Conservation (phyloP, 257 asterid genomes). For the Galeopsis tetrahit region DNA sequence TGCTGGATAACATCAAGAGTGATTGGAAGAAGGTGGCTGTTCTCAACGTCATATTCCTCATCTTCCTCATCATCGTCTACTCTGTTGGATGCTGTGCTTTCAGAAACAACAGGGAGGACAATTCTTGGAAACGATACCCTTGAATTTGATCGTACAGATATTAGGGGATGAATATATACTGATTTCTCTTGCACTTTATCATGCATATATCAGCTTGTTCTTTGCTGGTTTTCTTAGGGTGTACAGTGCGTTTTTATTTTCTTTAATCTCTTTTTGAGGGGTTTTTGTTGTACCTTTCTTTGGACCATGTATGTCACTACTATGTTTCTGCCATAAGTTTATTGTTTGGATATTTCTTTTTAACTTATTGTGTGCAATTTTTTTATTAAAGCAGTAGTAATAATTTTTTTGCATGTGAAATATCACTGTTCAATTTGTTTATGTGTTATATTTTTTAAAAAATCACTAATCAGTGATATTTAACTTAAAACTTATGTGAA, state of each 20-base stretch:
- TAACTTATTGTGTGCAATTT: not conserved
- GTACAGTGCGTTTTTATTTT: constrained; percentile 32
- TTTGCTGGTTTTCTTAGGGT: constrained; percentile 36
- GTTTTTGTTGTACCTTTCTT: not conserved
- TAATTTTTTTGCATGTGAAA: too few species aligned
- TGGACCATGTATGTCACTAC: constrained; percentile 26
- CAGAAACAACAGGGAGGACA: constrained; percentile 84
- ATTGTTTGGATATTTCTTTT: constrained; percentile 10
- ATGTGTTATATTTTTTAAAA: too few species aligned
- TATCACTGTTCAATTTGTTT: too few species aligned
- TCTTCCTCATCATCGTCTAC: constrained; percentile 82
- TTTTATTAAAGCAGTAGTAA: too few species aligned
- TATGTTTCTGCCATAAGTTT: constrained; percentile 10
- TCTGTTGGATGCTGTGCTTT: constrained; percentile 77
- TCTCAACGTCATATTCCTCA: constrained; percentile 66
- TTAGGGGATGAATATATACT: constrained; percentile 23
- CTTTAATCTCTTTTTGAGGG: not conserved
- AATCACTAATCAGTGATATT: too few species aligned
- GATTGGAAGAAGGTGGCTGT: constrained; percentile 85
- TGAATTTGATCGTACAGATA: constrained; percentile 34
- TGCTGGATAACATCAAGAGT: constrained; percentile 81
- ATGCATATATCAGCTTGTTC: constrained; percentile 27
- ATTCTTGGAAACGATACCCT: constrained; percentile 82
- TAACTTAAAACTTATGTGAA: too few species aligned
- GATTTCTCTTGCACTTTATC: constrained; percentile 30